These are phyloP conservation scores for Helianthus tuberosus DNA, from an alignment of 129 eudicot species.

Conservation along the genomic window DNA sequence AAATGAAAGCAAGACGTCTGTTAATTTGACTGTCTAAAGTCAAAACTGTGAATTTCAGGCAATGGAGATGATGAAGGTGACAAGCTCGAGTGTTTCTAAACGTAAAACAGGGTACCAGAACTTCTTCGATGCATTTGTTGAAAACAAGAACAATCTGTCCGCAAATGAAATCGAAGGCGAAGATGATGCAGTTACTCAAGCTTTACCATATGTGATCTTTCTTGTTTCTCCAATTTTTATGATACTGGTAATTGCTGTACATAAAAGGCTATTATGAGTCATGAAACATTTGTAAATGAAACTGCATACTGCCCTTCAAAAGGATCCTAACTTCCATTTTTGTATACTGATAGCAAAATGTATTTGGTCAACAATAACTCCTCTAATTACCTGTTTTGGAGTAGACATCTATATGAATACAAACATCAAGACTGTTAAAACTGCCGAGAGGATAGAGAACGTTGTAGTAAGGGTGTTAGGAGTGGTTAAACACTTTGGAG, in stretches of 20 bases:
- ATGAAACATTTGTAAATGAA: conserved; percentile 3
- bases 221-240: conserved; percentile 67
- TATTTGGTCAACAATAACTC: too few species aligned
- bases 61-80: conserved; percentile 90
- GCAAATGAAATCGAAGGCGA: conserved; percentile 37
- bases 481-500: too few species aligned
- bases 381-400: too few species aligned
- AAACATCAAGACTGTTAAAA: too few species aligned
- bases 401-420: too few species aligned
- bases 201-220: conserved; percentile 67
- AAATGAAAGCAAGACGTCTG: background rate
- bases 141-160: conserved; percentile 50
- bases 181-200: conserved; percentile 54
- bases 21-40: conserved; percentile 1
- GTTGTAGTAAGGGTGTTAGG: too few species aligned
- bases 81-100: conserved; percentile 31
- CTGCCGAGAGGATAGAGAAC: too few species aligned
- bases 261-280: conserved; percentile 43
- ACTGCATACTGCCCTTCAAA: conserved; percentile 2
- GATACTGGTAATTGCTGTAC: conserved; percentile 61
- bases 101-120: conserved; percentile 66
- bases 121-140: conserved; percentile 78
- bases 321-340: too few species aligned
- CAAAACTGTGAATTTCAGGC: conserved; percentile 52
- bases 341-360: too few species aligned